Percentiles rank a stretch among this genome's conserved stretches.
Evolutionary conservation across 148 eudicot genomes (phyloP).

Genomic region (Chenopodium suecicum): DNA sequence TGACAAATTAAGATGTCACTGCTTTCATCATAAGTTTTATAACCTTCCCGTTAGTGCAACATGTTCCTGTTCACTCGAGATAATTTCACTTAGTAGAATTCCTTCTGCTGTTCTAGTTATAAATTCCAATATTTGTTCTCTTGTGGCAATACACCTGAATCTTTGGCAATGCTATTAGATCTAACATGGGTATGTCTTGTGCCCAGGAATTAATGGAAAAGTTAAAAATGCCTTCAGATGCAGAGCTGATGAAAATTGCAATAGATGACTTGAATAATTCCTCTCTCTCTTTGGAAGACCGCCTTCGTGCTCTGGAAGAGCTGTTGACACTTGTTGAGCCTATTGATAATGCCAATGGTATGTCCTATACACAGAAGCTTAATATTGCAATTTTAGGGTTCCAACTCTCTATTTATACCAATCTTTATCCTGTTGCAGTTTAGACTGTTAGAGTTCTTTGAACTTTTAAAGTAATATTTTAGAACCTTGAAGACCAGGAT

Average conservation of each 20-base stretch:
- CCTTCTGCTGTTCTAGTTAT: neutral
- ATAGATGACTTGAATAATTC: constrained; percentile 80
- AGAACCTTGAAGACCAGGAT: neutral
- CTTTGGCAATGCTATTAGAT: neutral
- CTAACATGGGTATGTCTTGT: constrained; percentile 13
- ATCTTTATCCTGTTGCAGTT: neutral
- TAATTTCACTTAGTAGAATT: too few species aligned
- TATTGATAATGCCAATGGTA: constrained; percentile 92
- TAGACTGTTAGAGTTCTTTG: neutral
- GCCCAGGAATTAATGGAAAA: constrained; percentile 80
- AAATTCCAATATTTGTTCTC: neutral
- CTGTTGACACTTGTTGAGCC: constrained; percentile 88
- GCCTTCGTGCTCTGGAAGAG: constrained; percentile 71
- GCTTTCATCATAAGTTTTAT: neutral
- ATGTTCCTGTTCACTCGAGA: neutral
- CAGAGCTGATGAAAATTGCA: constrained; percentile 82
- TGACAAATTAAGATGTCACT: neutral
- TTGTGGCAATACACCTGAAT: constrained; percentile 1
- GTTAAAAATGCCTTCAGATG: constrained; percentile 84
- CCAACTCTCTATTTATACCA: neutral
- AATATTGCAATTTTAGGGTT: neutral
- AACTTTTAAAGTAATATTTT: neutral
- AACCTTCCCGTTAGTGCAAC: neutral
- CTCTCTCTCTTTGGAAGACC: constrained; percentile 67
- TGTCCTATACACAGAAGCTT: neutral